A percentile compares a stretch with the other conserved stretches of the same genome.
These are phyloP conservation scores for Penicillium sp. DNA, from an alignment of 2,329 filamentous ascomycete species.

Conservation along the genomic window DNA sequence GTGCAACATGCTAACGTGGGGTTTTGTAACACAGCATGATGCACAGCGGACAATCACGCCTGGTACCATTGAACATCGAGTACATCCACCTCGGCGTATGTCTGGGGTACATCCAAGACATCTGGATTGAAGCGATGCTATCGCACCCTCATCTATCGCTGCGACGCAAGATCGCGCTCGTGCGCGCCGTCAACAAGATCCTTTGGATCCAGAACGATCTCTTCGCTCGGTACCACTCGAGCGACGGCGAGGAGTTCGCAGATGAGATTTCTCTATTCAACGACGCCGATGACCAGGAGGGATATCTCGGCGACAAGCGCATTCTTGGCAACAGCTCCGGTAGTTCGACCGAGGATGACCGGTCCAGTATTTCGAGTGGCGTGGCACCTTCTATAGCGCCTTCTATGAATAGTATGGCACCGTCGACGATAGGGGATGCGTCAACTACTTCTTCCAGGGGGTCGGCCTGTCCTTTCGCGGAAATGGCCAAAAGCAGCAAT, in stretches of 20 bases:
- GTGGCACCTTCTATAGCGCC: slow-evolving; percentile 22
- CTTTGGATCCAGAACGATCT: slow-evolving; percentile 88
- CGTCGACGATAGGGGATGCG: slow-evolving; percentile 4
- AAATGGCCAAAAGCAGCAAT: slow-evolving; percentile 21
- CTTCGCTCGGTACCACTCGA: slow-evolving; percentile 78
- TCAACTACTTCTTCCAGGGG: slow-evolving; percentile 2
- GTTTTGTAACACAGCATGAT: slow-evolving; percentile 57
- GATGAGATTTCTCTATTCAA: slow-evolving; percentile 44
- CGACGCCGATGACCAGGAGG: slow-evolving; percentile 57
- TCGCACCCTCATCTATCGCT: slow-evolving; percentile 67
- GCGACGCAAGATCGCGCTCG: slow-evolving; percentile 67
- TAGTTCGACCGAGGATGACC: slow-evolving; percentile 34
- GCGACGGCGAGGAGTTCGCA: slow-evolving; percentile 63
- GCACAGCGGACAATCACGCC: slow-evolving; percentile 73
- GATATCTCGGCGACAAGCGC: slow-evolving; percentile 64
- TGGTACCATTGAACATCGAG: slow-evolving; percentile 73
- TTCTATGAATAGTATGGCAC: slow-evolving; percentile 18
- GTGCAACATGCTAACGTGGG: slow-evolving; percentile 5
- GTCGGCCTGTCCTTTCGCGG: slow-evolving; percentile 34
- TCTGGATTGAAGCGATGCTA: slow-evolving; percentile 73
- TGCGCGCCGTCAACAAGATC: slow-evolving; percentile 75
- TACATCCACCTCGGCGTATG: slow-evolving; percentile 75
- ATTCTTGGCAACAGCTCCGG: slow-evolving; percentile 43
- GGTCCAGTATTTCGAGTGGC: slow-evolving; percentile 29
- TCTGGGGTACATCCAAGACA: slow-evolving; percentile 73